phyloP scores from a whole-genome alignment of 768 basidiomycete genomes.

The Tricholoma saponaceum region DNA sequence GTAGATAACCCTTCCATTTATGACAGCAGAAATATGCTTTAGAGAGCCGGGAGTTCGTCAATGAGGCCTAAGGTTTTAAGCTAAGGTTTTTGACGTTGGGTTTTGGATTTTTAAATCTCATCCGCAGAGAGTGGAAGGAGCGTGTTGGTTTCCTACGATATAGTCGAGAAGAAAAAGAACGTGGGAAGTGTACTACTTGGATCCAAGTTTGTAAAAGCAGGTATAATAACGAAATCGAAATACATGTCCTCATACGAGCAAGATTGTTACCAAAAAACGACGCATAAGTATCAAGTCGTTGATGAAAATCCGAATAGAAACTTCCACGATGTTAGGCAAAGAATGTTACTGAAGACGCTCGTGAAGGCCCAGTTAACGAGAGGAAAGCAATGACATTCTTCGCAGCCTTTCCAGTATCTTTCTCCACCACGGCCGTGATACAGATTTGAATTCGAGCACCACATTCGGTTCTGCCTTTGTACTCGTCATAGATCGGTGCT shows the following conservation, averaged over 20 bases:
- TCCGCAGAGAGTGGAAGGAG: too few species aligned
- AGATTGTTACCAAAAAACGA: neutral
- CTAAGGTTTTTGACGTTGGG: too few species aligned
- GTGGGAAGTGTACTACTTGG: neutral
- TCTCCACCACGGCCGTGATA: slow-evolving; percentile 27
- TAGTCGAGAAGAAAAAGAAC: neutral
- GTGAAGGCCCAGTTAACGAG: slow-evolving; percentile 8
- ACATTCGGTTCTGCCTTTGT: slow-evolving; percentile 6
- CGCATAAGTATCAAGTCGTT: neutral
- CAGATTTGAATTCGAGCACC: slow-evolving; percentile 14
- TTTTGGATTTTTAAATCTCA: too few species aligned
- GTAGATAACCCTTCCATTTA: too few species aligned
- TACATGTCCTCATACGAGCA: neutral
- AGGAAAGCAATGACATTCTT: slow-evolving; percentile 22
- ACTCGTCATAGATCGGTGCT: slow-evolving; percentile 15
- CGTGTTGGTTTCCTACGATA: neutral
- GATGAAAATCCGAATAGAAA: neutral
- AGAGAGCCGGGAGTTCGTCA: too few species aligned
- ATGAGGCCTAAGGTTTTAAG: too few species aligned
- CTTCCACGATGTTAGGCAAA: neutral
- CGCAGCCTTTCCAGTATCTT: slow-evolving; percentile 23
- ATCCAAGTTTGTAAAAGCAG: neutral
- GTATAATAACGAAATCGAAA: neutral
- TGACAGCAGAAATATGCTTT: too few species aligned
- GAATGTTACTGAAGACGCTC: neutral